These are phyloP conservation scores for Paspalum vaginatum DNA, from an alignment of 176 grass and related monocot species.

Conservation along the genomic window DNA sequence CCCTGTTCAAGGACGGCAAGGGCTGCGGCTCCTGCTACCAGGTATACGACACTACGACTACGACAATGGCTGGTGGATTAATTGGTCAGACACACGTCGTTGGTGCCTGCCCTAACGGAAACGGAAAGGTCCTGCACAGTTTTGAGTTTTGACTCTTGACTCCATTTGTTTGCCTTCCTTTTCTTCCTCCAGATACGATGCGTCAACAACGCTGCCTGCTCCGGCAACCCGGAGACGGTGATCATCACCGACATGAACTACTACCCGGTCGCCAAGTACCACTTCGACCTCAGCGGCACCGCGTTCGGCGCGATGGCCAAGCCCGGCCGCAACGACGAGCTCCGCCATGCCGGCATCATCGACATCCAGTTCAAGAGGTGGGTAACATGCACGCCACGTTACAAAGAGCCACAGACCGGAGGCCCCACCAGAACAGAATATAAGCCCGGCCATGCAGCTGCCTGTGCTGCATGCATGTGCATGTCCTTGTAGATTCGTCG, in stretches of 20 bases:
- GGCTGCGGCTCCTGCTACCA: conserved; percentile 66
- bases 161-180: background rate
- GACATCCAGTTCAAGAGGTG: conserved; percentile 61
- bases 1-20: conserved; percentile 52
- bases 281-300: conserved; percentile 72
- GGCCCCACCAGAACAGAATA: conserved; percentile 2
- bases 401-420: background rate
- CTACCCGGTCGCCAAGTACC: conserved; percentile 49
- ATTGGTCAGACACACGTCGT: background rate
- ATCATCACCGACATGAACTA: conserved; percentile 76
- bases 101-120: background rate
- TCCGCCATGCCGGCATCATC: conserved; percentile 66
- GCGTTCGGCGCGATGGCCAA: conserved; percentile 61
- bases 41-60: too few species aligned
- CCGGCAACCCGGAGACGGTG: conserved; percentile 61
- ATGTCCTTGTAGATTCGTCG: conserved; percentile 16
- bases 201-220: conserved; percentile 39
- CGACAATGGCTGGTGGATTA: background rate
- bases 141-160: background rate
- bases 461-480: conserved; percentile 5
- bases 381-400: conserved; percentile 10
- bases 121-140: background rate
- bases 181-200: conserved; percentile 48
- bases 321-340: conserved; percentile 47
- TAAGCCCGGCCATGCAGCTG: background rate